Conservation (phyloP, 768 basidiomycete genomes). For the Cystoderma amianthinum region DNA sequence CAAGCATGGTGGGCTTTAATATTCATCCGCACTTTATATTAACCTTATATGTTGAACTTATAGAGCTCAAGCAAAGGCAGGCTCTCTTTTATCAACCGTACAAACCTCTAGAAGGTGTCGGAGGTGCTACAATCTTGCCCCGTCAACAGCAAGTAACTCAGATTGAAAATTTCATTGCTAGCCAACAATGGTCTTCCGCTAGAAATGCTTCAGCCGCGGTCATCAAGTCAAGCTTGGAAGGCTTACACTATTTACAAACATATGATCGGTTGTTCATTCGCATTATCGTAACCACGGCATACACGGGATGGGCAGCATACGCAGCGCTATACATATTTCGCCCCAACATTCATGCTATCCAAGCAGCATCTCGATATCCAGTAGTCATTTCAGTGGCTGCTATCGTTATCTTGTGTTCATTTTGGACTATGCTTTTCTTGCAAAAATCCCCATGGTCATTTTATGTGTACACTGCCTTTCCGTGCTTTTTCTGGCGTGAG, state of each 20-base stretch:
- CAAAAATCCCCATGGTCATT: conserved; percentile 67
- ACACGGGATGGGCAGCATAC: conserved; percentile 74
- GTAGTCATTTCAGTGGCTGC: conserved; percentile 10
- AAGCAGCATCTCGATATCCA: background rate
- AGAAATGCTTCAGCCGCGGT: conserved; percentile 42
- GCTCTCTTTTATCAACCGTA: conserved; percentile 63
- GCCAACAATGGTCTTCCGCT: conserved; percentile 38
- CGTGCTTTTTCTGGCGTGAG: conserved; percentile 71
- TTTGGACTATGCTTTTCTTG: conserved; percentile 47
- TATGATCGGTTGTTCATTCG: conserved; percentile 75
- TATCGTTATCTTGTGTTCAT: conserved; percentile 20
- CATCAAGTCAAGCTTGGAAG: conserved; percentile 46
- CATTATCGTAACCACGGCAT: conserved; percentile 61
- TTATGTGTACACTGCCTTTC: conserved; percentile 70
- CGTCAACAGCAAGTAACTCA: conserved; percentile 25
- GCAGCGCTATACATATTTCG: conserved; percentile 52
- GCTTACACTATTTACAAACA: conserved; percentile 76
- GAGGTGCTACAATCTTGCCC: conserved; percentile 16
- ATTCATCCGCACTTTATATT: no score
- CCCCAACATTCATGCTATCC: conserved; percentile 16
- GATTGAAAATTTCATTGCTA: conserved; percentile 40
- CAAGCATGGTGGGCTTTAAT: conserved; percentile 53
- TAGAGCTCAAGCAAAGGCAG: conserved; percentile 56
- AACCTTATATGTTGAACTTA: conserved; percentile 1
- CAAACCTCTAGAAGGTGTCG: conserved; percentile 29